Percentiles rank a stretch among this genome's conserved stretches.
Evolutionary conservation across 768 basidiomycete species (phyloP).

Genomic region (Trametes cubensis): DNA sequence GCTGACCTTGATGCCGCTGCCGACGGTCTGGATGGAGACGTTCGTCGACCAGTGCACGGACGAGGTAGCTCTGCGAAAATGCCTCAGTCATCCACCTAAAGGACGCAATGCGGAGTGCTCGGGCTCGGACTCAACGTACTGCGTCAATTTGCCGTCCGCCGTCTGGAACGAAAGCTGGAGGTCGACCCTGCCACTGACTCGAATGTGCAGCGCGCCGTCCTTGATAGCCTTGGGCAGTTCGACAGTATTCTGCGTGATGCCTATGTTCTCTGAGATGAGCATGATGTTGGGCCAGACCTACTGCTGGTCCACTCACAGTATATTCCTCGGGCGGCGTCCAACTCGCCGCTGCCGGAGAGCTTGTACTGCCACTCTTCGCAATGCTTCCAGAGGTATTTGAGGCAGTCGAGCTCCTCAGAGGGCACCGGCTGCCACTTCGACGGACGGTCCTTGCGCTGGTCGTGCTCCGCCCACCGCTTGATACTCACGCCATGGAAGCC

Average conservation of each 20-base stretch:
- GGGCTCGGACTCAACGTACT: slow-evolving; percentile 12
- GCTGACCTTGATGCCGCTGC: slow-evolving; percentile 30
- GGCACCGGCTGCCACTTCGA: slow-evolving; percentile 27
- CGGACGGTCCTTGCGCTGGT: slow-evolving; percentile 25
- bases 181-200: slow-evolving; percentile 30
- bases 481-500: slow-evolving; percentile 29
- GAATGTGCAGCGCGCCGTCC: slow-evolving; percentile 31
- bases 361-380: slow-evolving; percentile 32
- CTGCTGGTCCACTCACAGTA: slow-evolving; percentile 19
- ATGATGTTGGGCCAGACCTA: no score
- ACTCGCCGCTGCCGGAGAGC: slow-evolving; percentile 26
- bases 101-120: no score
- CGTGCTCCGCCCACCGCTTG: slow-evolving; percentile 31
- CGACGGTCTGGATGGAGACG: slow-evolving; percentile 25
- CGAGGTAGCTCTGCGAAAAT: slow-evolving; percentile 27
- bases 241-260: slow-evolving; percentile 34
- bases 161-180: slow-evolving; percentile 28
- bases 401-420: slow-evolving; percentile 17
- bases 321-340: slow-evolving; percentile 26
- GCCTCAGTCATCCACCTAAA: neutral
- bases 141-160: slow-evolving; percentile 15
- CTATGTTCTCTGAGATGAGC: slow-evolving; percentile 8
- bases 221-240: slow-evolving; percentile 32
- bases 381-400: slow-evolving; percentile 34
- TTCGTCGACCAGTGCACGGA: slow-evolving; percentile 29